Conservation (phyloP, 345 rosid species). For the Populus deltoides region DNA sequence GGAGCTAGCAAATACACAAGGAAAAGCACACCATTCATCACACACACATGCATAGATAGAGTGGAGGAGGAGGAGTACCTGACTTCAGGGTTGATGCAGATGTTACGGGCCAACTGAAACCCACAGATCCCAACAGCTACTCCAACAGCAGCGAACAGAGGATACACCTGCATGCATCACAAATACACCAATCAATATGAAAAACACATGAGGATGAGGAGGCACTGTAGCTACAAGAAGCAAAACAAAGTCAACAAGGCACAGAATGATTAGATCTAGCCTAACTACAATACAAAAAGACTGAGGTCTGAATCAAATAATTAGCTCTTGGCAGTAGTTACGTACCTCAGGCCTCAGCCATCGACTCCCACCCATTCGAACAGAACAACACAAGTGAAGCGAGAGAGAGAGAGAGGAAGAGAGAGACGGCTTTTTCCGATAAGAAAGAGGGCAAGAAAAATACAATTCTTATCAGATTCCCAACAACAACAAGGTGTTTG, state of each 20-base stretch:
- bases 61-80: slow-evolving; percentile 41
- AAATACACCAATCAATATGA: neutral
- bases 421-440: neutral
- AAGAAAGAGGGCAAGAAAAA: no score
- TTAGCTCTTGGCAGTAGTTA: no score
- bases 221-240: no score
- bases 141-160: slow-evolving; percentile 85
- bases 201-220: neutral
- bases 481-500: no score
- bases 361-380: slow-evolving; percentile 15
- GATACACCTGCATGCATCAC: slow-evolving; percentile 59
- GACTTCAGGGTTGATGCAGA: slow-evolving; percentile 95
- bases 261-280: neutral
- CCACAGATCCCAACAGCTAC: slow-evolving; percentile 93
- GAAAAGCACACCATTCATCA: neutral
- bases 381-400: neutral
- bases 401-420: neutral
- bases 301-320: neutral
- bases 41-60: neutral
- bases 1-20: neutral
- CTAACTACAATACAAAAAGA: no score
- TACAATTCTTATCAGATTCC: no score
- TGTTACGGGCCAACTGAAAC: slow-evolving; percentile 66
- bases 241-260: neutral
- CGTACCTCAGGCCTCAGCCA: slow-evolving; percentile 85